Evolutionary conservation across 1,139 yeast species (phyloP).

Genomic region (Geotrichum carabidarum): DNA sequence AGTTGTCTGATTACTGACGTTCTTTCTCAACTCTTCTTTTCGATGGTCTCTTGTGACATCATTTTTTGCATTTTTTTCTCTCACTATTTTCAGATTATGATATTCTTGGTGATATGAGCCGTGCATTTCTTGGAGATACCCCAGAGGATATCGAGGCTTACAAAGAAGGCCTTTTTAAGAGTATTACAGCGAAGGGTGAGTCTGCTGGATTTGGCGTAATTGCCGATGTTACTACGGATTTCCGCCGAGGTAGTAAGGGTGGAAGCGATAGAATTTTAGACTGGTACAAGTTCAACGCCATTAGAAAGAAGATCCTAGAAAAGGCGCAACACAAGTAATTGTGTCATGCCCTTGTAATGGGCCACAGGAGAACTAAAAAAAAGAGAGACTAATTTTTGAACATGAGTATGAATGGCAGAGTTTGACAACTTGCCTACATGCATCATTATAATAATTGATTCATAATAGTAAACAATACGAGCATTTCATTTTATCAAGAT

Average conservation of each 20-base stretch:
- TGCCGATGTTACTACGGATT: conserved; percentile 17
- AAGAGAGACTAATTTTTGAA: too few relatives aligned
- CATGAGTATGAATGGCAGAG: too few relatives aligned
- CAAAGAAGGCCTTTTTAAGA: conserved; percentile 20
- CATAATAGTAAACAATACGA: too few relatives aligned
- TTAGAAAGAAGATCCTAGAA: conserved; percentile 12
- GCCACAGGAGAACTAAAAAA: too few relatives aligned
- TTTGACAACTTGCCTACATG: too few relatives aligned
- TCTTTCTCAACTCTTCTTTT: not conserved
- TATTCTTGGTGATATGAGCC: conserved; percentile 24
- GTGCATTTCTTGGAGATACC: conserved; percentile 27
- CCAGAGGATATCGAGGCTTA: conserved; percentile 25
- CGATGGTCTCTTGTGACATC: not conserved
- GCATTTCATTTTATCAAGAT: too few relatives aligned
- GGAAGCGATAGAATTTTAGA: conserved; percentile 21
- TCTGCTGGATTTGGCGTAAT: conserved; percentile 17
- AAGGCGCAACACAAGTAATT: not conserved
- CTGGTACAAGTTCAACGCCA: conserved; percentile 24
- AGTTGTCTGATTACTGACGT: not conserved
- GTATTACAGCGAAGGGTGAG: conserved; percentile 15
- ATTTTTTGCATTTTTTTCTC: not conserved
- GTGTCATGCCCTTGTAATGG: too few relatives aligned
- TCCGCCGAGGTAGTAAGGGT: conserved; percentile 16
- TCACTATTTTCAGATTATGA: conserved; percentile 21
- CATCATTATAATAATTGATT: too few relatives aligned